Percentiles rank a stretch among this genome's conserved stretches.
Conservation (phyloP, 371 early-diverging fungal genomes). For the Coemansia sp. region DNA sequence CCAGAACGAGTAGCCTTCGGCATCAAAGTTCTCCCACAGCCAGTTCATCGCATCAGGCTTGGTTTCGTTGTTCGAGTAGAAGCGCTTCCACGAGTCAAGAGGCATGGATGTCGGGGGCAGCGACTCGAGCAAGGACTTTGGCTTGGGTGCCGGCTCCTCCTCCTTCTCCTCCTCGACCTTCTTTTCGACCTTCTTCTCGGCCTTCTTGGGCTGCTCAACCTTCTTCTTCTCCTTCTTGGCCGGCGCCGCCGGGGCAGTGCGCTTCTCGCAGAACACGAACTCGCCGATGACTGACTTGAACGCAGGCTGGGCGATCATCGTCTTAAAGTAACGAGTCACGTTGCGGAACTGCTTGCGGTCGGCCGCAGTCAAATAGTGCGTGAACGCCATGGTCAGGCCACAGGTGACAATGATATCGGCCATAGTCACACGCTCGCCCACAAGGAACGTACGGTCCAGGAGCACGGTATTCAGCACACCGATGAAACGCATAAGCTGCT, state of each 20-base stretch:
- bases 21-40: conserved; percentile 91
- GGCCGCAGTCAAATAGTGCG: conserved; percentile 59
- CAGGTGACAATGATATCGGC: conserved; percentile 80
- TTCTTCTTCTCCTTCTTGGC: conserved; percentile 18
- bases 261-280: conserved; percentile 56
- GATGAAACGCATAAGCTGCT: conserved; percentile 64
- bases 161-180: conserved; percentile 63
- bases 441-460: conserved; percentile 81
- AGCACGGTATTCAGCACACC: conserved; percentile 72
- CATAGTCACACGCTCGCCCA: conserved; percentile 86
- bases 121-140: conserved; percentile 87
- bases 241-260: conserved; percentile 19
- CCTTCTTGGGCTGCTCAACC: conserved; percentile 42
- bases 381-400: conserved; percentile 64
- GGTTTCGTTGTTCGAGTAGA: conserved; percentile 94
- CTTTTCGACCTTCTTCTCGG: conserved; percentile 42
- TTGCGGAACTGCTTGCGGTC: conserved; percentile 80
- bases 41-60: conserved; percentile 83
- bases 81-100: conserved; percentile 93
- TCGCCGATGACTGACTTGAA: conserved; percentile 80
- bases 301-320: conserved; percentile 75
- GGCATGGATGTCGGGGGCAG: conserved; percentile 81
- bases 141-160: conserved; percentile 75
- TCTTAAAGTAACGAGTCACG: conserved; percentile 85
- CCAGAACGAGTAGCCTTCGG: conserved; percentile 85